These are phyloP conservation scores for Setomelanomma holmii DNA, from an alignment of 2,329 filamentous ascomycete genomes.

Conservation along the genomic window DNA sequence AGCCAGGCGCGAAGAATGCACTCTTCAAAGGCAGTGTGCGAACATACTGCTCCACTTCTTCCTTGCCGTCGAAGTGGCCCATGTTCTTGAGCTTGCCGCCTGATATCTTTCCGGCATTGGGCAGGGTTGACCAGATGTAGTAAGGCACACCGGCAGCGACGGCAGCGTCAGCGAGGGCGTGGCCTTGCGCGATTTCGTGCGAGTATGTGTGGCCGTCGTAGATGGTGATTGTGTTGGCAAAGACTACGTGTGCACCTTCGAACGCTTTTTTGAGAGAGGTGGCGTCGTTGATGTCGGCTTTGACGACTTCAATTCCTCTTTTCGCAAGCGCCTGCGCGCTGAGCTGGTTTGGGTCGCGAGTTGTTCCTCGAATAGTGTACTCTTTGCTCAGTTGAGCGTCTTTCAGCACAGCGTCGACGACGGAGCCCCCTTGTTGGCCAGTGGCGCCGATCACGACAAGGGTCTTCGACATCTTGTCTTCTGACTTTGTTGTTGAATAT, in stretches of 20 bases:
- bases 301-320: conserved; percentile 45
- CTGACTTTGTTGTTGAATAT: not conserved
- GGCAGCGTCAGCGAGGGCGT: conserved; percentile 49
- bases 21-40: conserved; percentile 46
- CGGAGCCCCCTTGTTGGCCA: conserved; percentile 58
- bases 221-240: conserved; percentile 52
- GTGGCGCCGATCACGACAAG: conserved; percentile 58
- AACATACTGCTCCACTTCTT: conserved; percentile 24
- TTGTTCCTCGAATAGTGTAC: conserved; percentile 59
- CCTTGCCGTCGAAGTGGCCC: conserved; percentile 53
- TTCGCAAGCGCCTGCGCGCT: conserved; percentile 42
- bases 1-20: conserved; percentile 18
- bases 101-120: conserved; percentile 39
- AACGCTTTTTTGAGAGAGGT: conserved; percentile 52
- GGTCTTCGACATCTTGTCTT: conserved; percentile 19
- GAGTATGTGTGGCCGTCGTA: conserved; percentile 25
- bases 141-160: conserved; percentile 47
- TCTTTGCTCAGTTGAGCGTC: conserved; percentile 53
- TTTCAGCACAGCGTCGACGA: conserved; percentile 54
- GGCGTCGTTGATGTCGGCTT: conserved; percentile 50
- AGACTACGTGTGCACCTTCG: conserved; percentile 55
- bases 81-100: conserved; percentile 45
- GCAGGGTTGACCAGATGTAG: conserved; percentile 52
- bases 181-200: conserved; percentile 28
- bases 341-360: conserved; percentile 50